Evolutionary conservation across 2,329 filamentous ascomycete species (phyloP).

Genomic region (Scedosporium boydii): DNA sequence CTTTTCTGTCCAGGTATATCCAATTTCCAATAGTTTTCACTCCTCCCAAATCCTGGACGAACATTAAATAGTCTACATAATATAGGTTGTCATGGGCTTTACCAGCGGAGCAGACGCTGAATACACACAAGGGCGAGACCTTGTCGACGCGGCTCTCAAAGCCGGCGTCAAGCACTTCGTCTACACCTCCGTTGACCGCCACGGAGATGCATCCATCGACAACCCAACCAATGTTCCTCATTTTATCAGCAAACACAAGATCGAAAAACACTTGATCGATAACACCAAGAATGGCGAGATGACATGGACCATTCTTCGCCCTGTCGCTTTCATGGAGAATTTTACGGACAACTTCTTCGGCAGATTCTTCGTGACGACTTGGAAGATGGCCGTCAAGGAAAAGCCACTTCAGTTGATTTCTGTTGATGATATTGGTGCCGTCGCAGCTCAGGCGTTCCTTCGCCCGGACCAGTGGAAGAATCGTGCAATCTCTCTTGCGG

Average conservation of each 20-base stretch:
- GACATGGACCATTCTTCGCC: constrained; percentile 27
- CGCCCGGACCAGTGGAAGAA: constrained; percentile 45
- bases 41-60: not conserved
- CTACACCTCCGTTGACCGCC: constrained; percentile 96
- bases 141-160: constrained; percentile 81
- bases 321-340: constrained; percentile 30
- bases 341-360: constrained; percentile 36
- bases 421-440: constrained; percentile 40
- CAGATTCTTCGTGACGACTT: constrained; percentile 36
- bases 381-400: constrained; percentile 34
- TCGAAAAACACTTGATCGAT: constrained; percentile 83
- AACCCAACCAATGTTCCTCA: constrained; percentile 65
- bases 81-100: constrained; percentile 2
- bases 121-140: constrained; percentile 51
- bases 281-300: constrained; percentile 30
- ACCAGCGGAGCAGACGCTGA: constrained; percentile 7
- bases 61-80: not conserved
- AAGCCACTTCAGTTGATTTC: constrained; percentile 35
- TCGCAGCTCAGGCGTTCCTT: constrained; percentile 36
- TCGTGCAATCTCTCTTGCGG: constrained; percentile 25
- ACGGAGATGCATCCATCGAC: constrained; percentile 53
- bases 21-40: constrained; percentile 2
- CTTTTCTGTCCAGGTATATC: constrained; percentile 45
- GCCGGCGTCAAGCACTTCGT: constrained; percentile 83
- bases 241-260: constrained; percentile 85